Conservation (phyloP, 352 stramenopile genomes). For the Pseudoperonospora humuli region DNA sequence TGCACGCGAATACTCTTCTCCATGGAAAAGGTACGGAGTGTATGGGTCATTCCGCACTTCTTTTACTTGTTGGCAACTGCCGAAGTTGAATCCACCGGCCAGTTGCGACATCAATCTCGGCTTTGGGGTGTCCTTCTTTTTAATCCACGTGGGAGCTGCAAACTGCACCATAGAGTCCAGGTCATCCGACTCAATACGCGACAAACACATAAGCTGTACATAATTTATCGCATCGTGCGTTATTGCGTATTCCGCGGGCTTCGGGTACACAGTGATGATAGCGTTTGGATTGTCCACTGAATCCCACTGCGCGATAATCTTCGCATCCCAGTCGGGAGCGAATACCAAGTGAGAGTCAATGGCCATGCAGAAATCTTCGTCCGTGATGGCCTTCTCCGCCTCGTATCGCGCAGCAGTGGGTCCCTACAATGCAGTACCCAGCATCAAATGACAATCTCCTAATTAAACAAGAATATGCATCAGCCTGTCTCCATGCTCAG, state of each 20-base stretch:
- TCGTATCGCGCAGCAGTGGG: conserved; percentile 64
- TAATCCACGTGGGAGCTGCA: conserved; percentile 50
- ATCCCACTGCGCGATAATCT: conserved; percentile 66
- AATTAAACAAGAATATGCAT: conserved; percentile 8
- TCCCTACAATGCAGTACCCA: conserved; percentile 26
- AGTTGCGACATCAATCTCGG: conserved; percentile 71
- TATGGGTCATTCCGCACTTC: conserved; percentile 75
- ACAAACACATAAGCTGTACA: conserved; percentile 71
- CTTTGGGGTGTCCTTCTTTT: conserved; percentile 64
- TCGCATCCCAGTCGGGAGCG: conserved; percentile 68
- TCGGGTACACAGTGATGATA: conserved; percentile 80
- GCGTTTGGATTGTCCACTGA: conserved; percentile 54
- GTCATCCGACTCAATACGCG: conserved; percentile 66
- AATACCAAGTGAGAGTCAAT: conserved; percentile 82
- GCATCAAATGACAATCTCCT: not conserved
- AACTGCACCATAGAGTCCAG: conserved; percentile 75
- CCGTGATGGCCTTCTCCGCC: conserved; percentile 64
- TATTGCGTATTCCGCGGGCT: conserved; percentile 58
- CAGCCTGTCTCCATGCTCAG: no score
- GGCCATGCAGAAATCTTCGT: conserved; percentile 75
- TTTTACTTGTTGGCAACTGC: conserved; percentile 55
- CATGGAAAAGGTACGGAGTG: conserved; percentile 74
- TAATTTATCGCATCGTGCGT: conserved; percentile 44
- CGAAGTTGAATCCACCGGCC: conserved; percentile 78
- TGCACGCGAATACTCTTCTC: conserved; percentile 80